Percentiles rank a stretch among this genome's conserved stretches.
Conservation (phyloP, 495 filamentous ascomycete species). For the Penicillium parvum region DNA sequence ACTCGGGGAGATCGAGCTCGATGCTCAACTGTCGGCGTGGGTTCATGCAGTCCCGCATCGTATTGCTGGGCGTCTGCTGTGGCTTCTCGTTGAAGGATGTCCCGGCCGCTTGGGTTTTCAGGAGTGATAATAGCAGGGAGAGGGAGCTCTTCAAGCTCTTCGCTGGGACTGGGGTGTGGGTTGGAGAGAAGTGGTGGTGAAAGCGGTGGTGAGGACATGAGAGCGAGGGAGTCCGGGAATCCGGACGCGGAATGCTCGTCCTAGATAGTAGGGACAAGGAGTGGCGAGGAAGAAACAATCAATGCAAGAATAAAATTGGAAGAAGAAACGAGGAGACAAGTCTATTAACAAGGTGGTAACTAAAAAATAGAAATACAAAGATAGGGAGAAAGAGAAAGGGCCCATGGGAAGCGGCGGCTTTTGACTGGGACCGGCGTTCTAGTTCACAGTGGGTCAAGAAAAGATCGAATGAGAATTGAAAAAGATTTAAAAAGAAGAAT, state of each 20-base stretch:
- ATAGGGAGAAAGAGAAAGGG: conserved; percentile 1
- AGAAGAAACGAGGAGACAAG: background rate
- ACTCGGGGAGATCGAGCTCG: background rate
- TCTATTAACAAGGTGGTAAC: background rate
- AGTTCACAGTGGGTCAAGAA: no score
- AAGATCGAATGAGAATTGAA: background rate
- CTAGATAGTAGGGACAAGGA: background rate
- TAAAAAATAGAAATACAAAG: background rate
- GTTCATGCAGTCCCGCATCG: conserved; percentile 7
- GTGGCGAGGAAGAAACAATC: background rate
- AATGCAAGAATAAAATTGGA: background rate
- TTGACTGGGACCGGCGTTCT: background rate
- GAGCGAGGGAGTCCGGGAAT: background rate
- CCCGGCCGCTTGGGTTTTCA: conserved; percentile 2
- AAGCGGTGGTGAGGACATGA: no score
- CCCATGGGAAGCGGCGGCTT: background rate
- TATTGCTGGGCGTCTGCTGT: conserved; percentile 18
- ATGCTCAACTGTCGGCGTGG: background rate
- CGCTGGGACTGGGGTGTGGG: conserved; percentile 24
- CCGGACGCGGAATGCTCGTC: conserved; percentile 1
- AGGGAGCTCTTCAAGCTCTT: conserved; percentile 23
- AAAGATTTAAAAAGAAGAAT: no score
- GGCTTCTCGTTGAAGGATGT: conserved; percentile 15
- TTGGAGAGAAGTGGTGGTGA: no score
- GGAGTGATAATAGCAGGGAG: conserved; percentile 9